phyloP scores from a whole-genome alignment of 78 protist species.

The Protostelium mycophagum region DNA sequence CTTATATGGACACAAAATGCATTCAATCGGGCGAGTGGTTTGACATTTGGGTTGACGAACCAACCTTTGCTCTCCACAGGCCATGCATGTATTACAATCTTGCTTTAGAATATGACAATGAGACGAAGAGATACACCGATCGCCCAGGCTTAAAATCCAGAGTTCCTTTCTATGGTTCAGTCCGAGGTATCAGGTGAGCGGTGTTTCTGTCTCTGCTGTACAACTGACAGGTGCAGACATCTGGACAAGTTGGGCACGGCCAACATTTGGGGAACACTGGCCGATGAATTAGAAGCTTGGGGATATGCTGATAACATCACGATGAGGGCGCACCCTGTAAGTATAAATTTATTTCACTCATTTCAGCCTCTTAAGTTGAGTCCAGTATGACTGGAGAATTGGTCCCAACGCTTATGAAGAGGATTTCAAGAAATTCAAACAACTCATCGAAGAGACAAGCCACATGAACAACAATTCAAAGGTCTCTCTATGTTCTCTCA shows the following conservation, averaged over 20 bases:
- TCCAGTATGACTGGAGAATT: neutral
- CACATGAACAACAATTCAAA: neutral
- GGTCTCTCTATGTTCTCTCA: neutral
- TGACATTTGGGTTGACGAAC: neutral
- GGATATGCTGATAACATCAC: neutral
- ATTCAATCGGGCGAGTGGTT: no score
- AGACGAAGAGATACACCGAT: neutral
- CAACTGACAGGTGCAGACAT: neutral
- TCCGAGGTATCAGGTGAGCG: neutral
- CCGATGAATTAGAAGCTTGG: neutral
- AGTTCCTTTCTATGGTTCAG: neutral
- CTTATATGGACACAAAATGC: no score
- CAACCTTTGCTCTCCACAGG: neutral
- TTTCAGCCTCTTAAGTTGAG: neutral
- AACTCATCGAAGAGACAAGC: neutral
- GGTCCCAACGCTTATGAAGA: neutral
- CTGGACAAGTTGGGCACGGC: neutral
- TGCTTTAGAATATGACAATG: neutral
- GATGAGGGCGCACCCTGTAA: neutral
- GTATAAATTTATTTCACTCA: neutral
- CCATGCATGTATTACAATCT: neutral
- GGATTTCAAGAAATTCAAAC: neutral
- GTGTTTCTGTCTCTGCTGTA: neutral
- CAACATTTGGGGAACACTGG: neutral
- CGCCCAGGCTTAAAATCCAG: neutral